Base-by-base conservation (phyloP, 2,329 filamentous ascomycete genomes). In the Nannizziopsis arthrosporioides region DNA sequence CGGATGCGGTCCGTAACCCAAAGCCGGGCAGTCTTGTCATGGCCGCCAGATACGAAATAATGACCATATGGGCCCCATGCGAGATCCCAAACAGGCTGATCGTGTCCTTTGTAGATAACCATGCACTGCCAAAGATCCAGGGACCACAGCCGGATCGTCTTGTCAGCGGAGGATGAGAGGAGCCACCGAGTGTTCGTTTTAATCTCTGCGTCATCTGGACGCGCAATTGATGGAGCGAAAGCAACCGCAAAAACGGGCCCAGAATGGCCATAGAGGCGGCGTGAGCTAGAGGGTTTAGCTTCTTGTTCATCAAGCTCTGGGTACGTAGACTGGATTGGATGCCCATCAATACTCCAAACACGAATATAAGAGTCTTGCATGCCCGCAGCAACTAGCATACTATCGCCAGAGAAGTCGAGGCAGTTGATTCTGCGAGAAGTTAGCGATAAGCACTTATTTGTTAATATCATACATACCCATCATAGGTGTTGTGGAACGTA, bases 361-460 rank as follows among this genome's bases (percentile, higher is more conserved):
- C 90, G 84, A 57, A 98, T 94, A 62, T 95, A 96, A 0, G 90
- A 96, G 61, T 96, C 89, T 47, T 84, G 81, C 42, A 89, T 94
- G 22, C 92, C 93, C 17, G 82, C 85, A 18, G 92, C 92, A 34
- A 92, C 85, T 22, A 96, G 76, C 55, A 82, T 77, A 53, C 86
- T 83, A 61, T 98, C 92, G 47, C 90, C 85, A 0, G 90, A 95
- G 61, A 98, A 95, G 59, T 96, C 90, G 62, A 96, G 80, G 61
- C 85, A 94, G n/a, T 86, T 88, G 51, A 94, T 77, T 48, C 85
- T 90, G 52, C 19, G 47, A 31, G 43, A 32, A 43, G 52, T 65
- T 51, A 65, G 57, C 31, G 41, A 43, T 51, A 44, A 34, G n/a
- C 15, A 38, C 10, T 39, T 15, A 6, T 8, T 52, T 38, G 9